Conservation (phyloP, 2,329 filamentous ascomycete species). For the Ophiostoma quercus region DNA sequence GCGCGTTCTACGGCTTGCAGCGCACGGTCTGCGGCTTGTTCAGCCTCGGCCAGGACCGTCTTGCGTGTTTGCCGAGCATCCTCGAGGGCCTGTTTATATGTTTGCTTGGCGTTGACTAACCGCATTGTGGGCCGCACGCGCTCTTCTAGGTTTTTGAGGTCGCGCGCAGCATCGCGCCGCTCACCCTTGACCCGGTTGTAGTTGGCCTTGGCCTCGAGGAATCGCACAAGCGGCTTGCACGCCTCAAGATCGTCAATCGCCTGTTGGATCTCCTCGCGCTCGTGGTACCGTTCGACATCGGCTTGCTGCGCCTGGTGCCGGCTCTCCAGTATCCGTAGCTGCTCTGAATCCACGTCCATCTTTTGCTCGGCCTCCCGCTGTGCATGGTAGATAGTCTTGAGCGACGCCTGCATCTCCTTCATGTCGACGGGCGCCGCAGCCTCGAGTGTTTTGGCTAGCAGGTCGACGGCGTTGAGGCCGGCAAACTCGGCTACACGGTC, state of each 20-base stretch:
- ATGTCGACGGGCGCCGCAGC: constrained; percentile 81
- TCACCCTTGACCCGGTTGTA: constrained; percentile 50
- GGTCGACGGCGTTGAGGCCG: constrained; percentile 70
- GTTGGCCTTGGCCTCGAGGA: constrained; percentile 49
- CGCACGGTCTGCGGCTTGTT: constrained; percentile 46
- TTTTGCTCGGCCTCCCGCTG: constrained; percentile 60
- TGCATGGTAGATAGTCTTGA: constrained; percentile 64
- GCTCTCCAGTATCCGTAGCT: constrained; percentile 61
- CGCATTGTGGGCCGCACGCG: constrained; percentile 60
- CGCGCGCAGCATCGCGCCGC: constrained; percentile 44
- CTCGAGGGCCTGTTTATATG: constrained; percentile 57
- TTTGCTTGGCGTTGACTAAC: constrained; percentile 63
- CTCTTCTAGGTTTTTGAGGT: constrained; percentile 53
- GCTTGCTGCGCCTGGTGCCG: constrained; percentile 70
- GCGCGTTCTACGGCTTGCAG: constrained; percentile 39
- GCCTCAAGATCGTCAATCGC: constrained; percentile 61
- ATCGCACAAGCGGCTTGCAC: constrained; percentile 61
- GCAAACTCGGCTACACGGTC: constrained; percentile 95
- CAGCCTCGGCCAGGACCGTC: constrained; percentile 48
- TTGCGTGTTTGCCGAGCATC: constrained; percentile 52
- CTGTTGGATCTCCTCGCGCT: constrained; percentile 64
- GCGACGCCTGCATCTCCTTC: constrained; percentile 66
- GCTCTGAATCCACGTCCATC: constrained; percentile 55
- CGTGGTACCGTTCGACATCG: constrained; percentile 76
- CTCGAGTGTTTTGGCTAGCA: constrained; percentile 79